phyloP scores from a whole-genome alignment of 2,329 filamentous ascomycete genomes.

The Phialemoniopsis sp. region DNA sequence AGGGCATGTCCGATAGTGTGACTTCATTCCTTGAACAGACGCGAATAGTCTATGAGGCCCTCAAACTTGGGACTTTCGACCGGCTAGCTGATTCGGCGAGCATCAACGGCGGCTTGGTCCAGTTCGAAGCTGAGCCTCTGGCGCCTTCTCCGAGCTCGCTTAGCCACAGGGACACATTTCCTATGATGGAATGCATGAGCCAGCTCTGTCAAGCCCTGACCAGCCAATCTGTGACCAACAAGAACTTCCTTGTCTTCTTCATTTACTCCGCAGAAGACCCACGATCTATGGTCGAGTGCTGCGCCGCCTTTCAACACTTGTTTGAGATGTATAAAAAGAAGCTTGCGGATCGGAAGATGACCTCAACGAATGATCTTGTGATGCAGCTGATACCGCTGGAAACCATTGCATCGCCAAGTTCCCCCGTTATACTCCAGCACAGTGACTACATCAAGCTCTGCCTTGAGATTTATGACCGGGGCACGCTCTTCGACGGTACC shows the following conservation, averaged over 20 bases:
- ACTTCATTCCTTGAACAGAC: constrained; percentile 63
- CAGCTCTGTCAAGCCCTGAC: constrained; percentile 42
- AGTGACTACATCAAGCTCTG: constrained; percentile 59
- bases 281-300: constrained; percentile 64
- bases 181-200: constrained; percentile 42
- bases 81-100: constrained; percentile 36
- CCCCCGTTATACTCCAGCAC: constrained; percentile 58
- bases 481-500: constrained; percentile 51
- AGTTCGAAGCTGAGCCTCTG: constrained; percentile 43
- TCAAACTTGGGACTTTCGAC: constrained; percentile 66
- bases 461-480: constrained; percentile 75
- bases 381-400: constrained; percentile 71
- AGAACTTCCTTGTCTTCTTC: constrained; percentile 73
- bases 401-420: constrained; percentile 59
- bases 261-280: constrained; percentile 64
- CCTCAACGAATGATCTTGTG: constrained; percentile 60
- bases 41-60: constrained; percentile 67
- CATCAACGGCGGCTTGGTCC: constrained; percentile 43
- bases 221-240: constrained; percentile 34
- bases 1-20: constrained; percentile 57
- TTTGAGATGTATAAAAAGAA: constrained; percentile 59
- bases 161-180: constrained; percentile 15
- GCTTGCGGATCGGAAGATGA: constrained; percentile 41
- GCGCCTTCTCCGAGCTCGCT: constrained; percentile 25
- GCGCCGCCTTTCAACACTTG: constrained; percentile 68